phyloP scores from a whole-genome alignment of 169 alveolate species.

The Cryptosporidium ryanae region DNA sequence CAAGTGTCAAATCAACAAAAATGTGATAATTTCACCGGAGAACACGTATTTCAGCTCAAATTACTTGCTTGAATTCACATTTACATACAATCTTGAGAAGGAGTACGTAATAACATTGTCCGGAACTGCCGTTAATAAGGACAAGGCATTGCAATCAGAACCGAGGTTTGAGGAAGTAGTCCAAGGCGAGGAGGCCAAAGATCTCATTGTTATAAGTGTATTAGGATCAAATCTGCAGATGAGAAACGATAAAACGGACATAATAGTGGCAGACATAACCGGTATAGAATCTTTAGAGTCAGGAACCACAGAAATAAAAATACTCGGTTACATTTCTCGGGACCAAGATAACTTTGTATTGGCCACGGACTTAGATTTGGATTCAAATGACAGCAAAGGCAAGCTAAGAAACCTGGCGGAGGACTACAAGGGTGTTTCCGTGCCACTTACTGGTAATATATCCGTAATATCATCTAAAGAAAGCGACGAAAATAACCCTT shows the following conservation, averaged over 20 bases:
- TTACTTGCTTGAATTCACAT: constrained; percentile 9
- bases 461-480: background rate
- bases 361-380: constrained; percentile 15
- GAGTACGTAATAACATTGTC: constrained; percentile 20
- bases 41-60: constrained; percentile 5
- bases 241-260: background rate
- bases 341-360: background rate
- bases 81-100: constrained; percentile 13
- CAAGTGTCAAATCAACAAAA: constrained; percentile 21
- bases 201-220: constrained; percentile 11
- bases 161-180: too few relatives aligned
- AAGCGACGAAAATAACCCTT: background rate
- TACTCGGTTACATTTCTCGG: constrained; percentile 12
- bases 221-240: constrained; percentile 22
- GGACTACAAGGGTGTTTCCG: constrained; percentile 40
- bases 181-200: background rate
- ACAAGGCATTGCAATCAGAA: too few relatives aligned
- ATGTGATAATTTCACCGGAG: constrained; percentile 27
- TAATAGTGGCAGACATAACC: constrained; percentile 39
- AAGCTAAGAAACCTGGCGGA: constrained; percentile 17
- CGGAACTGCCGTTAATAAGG: background rate
- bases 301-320: constrained; percentile 1
- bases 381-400: constrained; percentile 5
- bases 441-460: constrained; percentile 13
- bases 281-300: background rate